Percentiles rank a stretch among this genome's conserved stretches.
Evolutionary conservation across 1,284 basidiomycete genomes (phyloP).

Genomic region (Veloporphyrellus conicus): DNA sequence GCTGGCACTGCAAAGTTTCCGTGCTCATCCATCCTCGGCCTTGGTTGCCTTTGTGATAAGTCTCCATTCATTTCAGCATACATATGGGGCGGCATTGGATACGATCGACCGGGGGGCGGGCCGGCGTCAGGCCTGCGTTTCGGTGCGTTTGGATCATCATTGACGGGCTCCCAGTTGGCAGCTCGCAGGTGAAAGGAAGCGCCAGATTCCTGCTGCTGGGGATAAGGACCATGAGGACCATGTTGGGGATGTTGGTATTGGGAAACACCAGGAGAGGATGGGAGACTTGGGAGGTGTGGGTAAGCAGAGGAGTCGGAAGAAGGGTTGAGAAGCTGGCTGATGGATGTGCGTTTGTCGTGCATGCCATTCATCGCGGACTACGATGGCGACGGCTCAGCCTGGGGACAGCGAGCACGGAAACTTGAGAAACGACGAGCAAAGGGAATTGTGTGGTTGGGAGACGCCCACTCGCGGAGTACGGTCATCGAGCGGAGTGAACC

Average conservation of each 20-base stretch:
- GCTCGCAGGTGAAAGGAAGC: slow-evolving; percentile 41
- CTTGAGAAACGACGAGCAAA: slow-evolving; percentile 21
- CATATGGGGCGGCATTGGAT: slow-evolving; percentile 34
- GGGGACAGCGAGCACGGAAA: slow-evolving; percentile 9
- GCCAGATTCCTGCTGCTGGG: slow-evolving; percentile 27
- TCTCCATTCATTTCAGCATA: slow-evolving; percentile 36
- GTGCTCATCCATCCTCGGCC: slow-evolving; percentile 32
- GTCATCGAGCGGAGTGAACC: slow-evolving; percentile 25
- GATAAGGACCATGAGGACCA: slow-evolving; percentile 27
- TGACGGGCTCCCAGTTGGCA: slow-evolving; percentile 41
- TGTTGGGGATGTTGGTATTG: slow-evolving; percentile 34
- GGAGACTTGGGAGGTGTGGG: slow-evolving; percentile 28
- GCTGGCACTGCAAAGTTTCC: slow-evolving; percentile 25
- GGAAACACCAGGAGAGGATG: slow-evolving; percentile 25
- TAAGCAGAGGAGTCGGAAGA: slow-evolving; percentile 34
- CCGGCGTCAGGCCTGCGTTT: slow-evolving; percentile 34
- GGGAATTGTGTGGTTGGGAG: slow-evolving; percentile 27
- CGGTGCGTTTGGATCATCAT: slow-evolving; percentile 35
- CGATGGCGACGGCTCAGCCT: slow-evolving; percentile 12
- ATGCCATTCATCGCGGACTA: slow-evolving; percentile 41
- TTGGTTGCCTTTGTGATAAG: slow-evolving; percentile 25
- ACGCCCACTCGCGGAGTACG: slow-evolving; percentile 32
- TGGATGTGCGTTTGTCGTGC: slow-evolving; percentile 52
- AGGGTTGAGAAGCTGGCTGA: slow-evolving; percentile 50
- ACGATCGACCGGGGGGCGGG: slow-evolving; percentile 31